phyloP scores from a whole-genome alignment of 768 basidiomycete species.

The Tylopilus sp. region DNA sequence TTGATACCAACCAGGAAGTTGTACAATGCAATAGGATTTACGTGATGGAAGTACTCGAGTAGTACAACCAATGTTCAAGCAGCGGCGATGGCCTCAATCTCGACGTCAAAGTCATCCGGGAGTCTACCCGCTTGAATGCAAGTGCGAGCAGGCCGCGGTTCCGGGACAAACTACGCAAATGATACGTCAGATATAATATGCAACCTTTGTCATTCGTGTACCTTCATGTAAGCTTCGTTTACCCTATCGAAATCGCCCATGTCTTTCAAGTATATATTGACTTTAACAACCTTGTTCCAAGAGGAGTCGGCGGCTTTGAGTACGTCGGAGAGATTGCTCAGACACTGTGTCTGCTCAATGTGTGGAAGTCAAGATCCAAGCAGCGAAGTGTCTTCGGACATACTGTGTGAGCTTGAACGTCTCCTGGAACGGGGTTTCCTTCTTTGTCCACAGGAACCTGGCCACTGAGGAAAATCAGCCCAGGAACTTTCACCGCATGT shows the following conservation, averaged over 20 bases:
- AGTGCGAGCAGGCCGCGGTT: slow-evolving; percentile 67
- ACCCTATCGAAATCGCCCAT: slow-evolving; percentile 55
- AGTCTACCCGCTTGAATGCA: slow-evolving; percentile 72
- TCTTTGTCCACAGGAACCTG: slow-evolving; percentile 50
- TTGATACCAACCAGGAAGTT: neutral
- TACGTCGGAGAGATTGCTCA: slow-evolving; percentile 52
- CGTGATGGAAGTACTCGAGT: neutral
- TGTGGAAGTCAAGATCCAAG: neutral
- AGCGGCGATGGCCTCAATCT: slow-evolving; percentile 69
- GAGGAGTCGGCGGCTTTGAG: slow-evolving; percentile 52
- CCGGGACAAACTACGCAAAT: slow-evolving; percentile 39
- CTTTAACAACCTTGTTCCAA: slow-evolving; percentile 55
- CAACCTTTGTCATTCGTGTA: slow-evolving; percentile 17
- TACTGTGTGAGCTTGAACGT: slow-evolving; percentile 59
- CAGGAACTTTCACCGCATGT: slow-evolving; percentile 54
- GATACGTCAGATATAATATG: neutral
- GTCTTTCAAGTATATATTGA: slow-evolving; percentile 60
- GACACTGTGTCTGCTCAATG: slow-evolving; percentile 47
- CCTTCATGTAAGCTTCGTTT: slow-evolving; percentile 59
- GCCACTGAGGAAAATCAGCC: slow-evolving; percentile 59
- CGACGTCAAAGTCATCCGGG: slow-evolving; percentile 67
- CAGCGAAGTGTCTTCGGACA: slow-evolving; percentile 8
- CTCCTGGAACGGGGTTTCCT: slow-evolving; percentile 51
- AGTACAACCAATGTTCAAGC: slow-evolving; percentile 6
- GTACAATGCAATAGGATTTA: neutral